Evolutionary conservation across 164 flowering plant genomes (phyloP), one percentile per base, ranked within the genome.

Genomic region (Tetracentron sinense): DNA sequence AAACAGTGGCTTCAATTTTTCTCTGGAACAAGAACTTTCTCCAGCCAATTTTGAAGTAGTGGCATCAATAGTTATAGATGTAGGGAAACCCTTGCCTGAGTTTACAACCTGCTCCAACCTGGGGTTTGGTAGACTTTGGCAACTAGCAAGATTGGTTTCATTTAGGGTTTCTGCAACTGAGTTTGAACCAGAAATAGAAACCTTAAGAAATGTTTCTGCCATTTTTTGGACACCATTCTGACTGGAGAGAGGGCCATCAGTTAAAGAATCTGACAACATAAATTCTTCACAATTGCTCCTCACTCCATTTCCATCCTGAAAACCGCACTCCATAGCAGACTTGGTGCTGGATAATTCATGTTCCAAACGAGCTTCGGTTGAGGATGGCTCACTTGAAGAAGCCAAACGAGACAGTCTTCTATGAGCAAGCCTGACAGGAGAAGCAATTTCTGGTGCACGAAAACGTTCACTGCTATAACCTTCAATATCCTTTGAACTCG

Each of bases 1-100:
- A 47, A 81, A 72, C 7, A 73, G 63, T 21, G 81, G 79, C 70
- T 75, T 75, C 57, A 42, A 47, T 48, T 75, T 69, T 25, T 44
- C 56, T 53, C 31, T 22, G 16, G 68, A 53, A 23, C 28, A 62
- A 42, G 62, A 33, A 4, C 3, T 57, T 7, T 44, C 42, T 46
- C 61, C 51, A 46, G 20, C 30, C 46, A 22, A 29, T 42, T 44
- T 52, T n/a, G 61, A 54, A 58, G 49, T 4, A 42, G 64, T 55
- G 10, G 42, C 27, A 60, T 54, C 52, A 28, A 21, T 6, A 6
- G 11, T 30, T 42, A 1, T 21, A 15, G 33, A 2, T 51, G 31
- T 46, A 47, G 27, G 33, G 28, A 42, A 23, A 42, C 16, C 26
- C 16, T 42, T 54, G 48, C 42, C 52, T 42, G 49, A 27, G 6